phyloP scores from a whole-genome alignment of 208 protist genomes.

The Leishmania tropica region DNA sequence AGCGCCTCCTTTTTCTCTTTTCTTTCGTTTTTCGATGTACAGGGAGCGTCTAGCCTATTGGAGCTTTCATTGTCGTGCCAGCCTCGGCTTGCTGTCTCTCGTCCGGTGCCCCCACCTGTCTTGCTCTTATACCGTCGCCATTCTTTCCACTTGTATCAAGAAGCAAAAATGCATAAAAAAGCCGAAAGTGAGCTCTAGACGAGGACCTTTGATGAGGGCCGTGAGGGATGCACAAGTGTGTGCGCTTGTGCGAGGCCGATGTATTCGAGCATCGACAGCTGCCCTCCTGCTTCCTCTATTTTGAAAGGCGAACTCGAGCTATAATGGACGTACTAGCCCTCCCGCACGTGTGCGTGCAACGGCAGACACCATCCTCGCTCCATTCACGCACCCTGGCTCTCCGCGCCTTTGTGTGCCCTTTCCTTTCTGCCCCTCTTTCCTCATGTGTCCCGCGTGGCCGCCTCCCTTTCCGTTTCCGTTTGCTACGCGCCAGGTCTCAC shows the following conservation, averaged over 20 bases:
- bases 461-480: not conserved
- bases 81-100: not conserved
- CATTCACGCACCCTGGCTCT: not conserved
- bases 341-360: not conserved
- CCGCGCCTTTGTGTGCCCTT: not conserved
- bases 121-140: not conserved
- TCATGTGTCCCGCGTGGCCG: not conserved
- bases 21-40: slow-evolving; percentile 12
- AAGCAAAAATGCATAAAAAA: not conserved
- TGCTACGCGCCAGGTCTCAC: not conserved
- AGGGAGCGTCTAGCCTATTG: not conserved
- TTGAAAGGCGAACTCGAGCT: not conserved
- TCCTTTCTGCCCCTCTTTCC: not conserved
- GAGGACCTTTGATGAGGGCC: not conserved
- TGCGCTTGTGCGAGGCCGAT: not conserved
- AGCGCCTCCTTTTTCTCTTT: not conserved
- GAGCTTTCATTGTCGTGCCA: not conserved
- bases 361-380: not conserved
- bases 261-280: not conserved
- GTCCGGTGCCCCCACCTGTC: not conserved
- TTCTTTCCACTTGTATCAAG: not conserved
- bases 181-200: not conserved
- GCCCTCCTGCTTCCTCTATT: too few species aligned
- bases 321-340: not conserved
- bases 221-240: not conserved